phyloP scores from a whole-genome alignment of 305 asterid species.

The Caryopteris hybrid region DNA sequence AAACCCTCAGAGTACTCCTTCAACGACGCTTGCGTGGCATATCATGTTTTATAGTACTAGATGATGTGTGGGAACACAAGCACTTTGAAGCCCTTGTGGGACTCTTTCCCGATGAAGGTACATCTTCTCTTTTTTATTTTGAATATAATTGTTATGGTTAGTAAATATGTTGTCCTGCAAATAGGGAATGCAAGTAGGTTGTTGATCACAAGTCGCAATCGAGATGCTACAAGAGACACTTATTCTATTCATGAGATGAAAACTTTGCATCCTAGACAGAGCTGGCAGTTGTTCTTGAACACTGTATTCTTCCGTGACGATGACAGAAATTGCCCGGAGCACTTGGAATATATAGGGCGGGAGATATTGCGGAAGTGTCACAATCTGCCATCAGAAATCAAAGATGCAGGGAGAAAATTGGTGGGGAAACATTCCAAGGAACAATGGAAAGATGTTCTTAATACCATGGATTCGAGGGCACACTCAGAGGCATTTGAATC shows the following conservation, averaged over 20 bases:
- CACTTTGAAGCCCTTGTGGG: neutral
- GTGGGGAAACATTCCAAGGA: too few relatives aligned
- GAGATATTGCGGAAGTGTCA: too few relatives aligned
- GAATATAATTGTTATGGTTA: too few relatives aligned
- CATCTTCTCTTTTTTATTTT: too few relatives aligned
- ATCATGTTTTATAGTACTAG: neutral
- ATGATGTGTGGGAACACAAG: neutral
- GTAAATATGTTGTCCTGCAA: neutral
- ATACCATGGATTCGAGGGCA: too few relatives aligned
- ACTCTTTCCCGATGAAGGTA: neutral
- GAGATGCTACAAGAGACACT: neutral
- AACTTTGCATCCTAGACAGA: neutral
- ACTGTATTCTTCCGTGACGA: too few relatives aligned
- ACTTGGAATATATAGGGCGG: too few relatives aligned
- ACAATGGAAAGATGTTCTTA: too few relatives aligned
- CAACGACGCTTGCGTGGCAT: neutral
- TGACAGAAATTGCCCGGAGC: too few relatives aligned
- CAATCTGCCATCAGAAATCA: too few relatives aligned
- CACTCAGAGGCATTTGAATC: neutral
- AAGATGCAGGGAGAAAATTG: too few relatives aligned
- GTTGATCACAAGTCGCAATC: constrained; percentile 21
- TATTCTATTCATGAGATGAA: constrained; percentile 4
- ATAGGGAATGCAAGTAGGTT: constrained; percentile 18
- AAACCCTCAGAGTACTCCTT: neutral
- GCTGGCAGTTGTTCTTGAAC: constrained; percentile 27